These are phyloP conservation scores for Neonothopanus nambi DNA, from an alignment of 1,284 basidiomycete genomes.

Conservation along the genomic window DNA sequence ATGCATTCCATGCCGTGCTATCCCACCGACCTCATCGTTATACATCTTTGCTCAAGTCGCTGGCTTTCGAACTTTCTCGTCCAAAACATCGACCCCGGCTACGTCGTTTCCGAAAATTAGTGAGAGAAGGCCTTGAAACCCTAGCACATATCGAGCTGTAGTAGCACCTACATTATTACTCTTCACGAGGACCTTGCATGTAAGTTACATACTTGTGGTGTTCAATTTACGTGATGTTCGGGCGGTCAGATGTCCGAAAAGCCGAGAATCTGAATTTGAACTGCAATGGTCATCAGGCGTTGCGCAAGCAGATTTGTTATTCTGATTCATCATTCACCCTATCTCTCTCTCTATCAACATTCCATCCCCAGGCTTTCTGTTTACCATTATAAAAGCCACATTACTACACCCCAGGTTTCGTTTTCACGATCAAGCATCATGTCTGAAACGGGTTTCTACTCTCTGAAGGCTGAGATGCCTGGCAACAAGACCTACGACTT, in stretches of 20 bases:
- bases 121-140: conserved; percentile 45
- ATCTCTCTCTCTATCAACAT: conserved; percentile 7
- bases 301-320: background rate
- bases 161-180: too few relatives aligned
- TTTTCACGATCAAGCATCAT: background rate
- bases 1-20: conserved; percentile 73
- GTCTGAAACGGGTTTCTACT: conserved; percentile 50
- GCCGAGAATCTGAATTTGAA: background rate
- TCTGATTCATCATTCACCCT: background rate
- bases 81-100: conserved; percentile 42
- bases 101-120: conserved; percentile 45
- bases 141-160: conserved; percentile 31
- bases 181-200: too few relatives aligned
- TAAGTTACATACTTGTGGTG: too few relatives aligned
- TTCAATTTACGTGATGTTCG: too few relatives aligned
- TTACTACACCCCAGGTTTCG: too few relatives aligned
- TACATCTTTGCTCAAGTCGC: conserved; percentile 41
- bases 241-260: too few relatives aligned
- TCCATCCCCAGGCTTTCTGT: background rate
- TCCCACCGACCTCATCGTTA: conserved; percentile 55
- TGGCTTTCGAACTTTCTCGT: conserved; percentile 52
- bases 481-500: conserved; percentile 58
- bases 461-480: conserved; percentile 62
- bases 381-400: too few relatives aligned
- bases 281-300: background rate